Conservation (phyloP, 2,329 filamentous ascomycete species). For the Ceratocystis variospora region DNA sequence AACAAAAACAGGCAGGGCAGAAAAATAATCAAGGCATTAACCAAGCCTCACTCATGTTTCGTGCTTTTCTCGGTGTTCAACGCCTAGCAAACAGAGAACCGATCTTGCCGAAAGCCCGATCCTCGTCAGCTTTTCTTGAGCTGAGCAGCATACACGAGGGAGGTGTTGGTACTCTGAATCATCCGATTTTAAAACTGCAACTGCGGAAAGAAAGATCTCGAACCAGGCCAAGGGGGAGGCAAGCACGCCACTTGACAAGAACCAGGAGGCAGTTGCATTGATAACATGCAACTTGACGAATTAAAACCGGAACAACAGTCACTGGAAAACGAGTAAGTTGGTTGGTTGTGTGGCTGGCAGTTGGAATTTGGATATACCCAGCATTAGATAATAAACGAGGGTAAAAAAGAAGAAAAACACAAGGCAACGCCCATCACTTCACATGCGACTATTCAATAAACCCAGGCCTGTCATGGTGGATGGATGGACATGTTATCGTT, state of each 20-base stretch:
- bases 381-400: no score
- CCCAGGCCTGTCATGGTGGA: no score
- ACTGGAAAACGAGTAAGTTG: no score
- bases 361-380: no score
- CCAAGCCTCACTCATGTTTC: background rate
- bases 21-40: background rate
- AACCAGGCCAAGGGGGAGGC: background rate
- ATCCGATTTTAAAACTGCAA: background rate
- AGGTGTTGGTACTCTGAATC: background rate
- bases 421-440: no score
- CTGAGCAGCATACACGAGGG: background rate
- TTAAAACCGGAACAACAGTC: conserved; percentile 10
- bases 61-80: conserved; percentile 16
- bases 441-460: no score
- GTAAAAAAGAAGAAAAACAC: no score
- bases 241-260: background rate
- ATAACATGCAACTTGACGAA: conserved; percentile 13
- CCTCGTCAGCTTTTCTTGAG: background rate
- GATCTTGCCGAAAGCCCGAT: conserved; percentile 15
- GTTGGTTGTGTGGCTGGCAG: no score
- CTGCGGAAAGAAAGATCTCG: background rate
- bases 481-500: background rate
- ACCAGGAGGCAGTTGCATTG: conserved; percentile 2
- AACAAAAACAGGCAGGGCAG: background rate
- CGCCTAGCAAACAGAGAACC: background rate